A percentile compares a stretch with the other conserved stretches of the same genome.
phyloP scores from a whole-genome alignment of 2,329 filamentous ascomycete species.

The Fusarium lateritium region DNA sequence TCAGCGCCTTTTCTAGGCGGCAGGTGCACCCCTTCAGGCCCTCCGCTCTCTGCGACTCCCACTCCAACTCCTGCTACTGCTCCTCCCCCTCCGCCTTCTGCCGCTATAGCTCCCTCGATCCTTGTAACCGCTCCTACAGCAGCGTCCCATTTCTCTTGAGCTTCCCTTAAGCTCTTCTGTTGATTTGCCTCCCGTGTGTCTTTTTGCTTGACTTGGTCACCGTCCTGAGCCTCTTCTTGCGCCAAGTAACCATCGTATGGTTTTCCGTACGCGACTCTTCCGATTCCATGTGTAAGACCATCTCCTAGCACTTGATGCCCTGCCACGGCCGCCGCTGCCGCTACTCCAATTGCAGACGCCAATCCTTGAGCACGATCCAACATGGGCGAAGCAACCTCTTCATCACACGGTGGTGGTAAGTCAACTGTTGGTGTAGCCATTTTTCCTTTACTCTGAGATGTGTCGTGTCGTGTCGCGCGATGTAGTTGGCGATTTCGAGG shows the following conservation, averaged over 20 bases:
- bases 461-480: background rate
- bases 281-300: slow-evolving; percentile 30
- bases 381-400: slow-evolving; percentile 43
- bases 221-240: slow-evolving; percentile 10
- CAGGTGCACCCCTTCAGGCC: slow-evolving; percentile 32
- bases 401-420: slow-evolving; percentile 45
- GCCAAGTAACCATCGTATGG: slow-evolving; percentile 14
- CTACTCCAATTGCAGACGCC: slow-evolving; percentile 47
- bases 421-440: slow-evolving; percentile 50
- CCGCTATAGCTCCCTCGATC: slow-evolving; percentile 36
- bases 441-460: background rate
- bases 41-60: slow-evolving; percentile 17
- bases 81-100: slow-evolving; percentile 29
- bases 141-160: slow-evolving; percentile 44
- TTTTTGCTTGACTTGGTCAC: slow-evolving; percentile 6
- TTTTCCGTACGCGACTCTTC: slow-evolving; percentile 18
- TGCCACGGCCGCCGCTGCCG: slow-evolving; percentile 45
- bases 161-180: slow-evolving; percentile 40
- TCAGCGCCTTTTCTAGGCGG: slow-evolving; percentile 43
- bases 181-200: slow-evolving; percentile 35
- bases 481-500: slow-evolving; percentile 2
- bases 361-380: slow-evolving; percentile 47
- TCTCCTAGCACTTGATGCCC: slow-evolving; percentile 31
- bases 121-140: slow-evolving; percentile 34
- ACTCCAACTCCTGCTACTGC: slow-evolving; percentile 11